These are phyloP conservation scores for Chalaropsis ovoidea DNA, from an alignment of 2,329 filamentous ascomycete species.

Conservation along the genomic window DNA sequence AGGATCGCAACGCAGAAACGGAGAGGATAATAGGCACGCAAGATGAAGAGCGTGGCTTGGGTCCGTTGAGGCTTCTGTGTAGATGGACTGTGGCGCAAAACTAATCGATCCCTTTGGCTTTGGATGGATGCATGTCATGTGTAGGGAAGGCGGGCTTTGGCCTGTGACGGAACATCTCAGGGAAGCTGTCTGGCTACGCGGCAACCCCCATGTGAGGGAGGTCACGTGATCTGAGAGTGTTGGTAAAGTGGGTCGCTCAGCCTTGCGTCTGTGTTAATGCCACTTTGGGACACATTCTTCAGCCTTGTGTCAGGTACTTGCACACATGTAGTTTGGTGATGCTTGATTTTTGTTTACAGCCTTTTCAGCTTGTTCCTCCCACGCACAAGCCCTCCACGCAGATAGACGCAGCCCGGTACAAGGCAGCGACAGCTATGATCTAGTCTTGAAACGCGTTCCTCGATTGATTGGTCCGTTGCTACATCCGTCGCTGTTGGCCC, in stretches of 20 bases:
- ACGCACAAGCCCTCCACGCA: background rate
- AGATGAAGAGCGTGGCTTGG: background rate
- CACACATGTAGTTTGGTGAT: background rate
- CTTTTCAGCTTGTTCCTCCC: background rate
- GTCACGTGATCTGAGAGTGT: background rate
- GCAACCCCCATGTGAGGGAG: background rate
- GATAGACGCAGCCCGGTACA: background rate
- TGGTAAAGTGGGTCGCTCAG: background rate
- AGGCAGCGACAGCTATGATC: background rate
- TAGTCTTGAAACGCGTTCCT: background rate
- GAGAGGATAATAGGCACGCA: background rate
- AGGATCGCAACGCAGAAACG: background rate
- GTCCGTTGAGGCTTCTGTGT: background rate
- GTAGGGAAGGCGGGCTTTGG: background rate
- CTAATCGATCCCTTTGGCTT: background rate
- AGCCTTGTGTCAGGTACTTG: background rate
- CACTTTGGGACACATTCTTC: background rate
- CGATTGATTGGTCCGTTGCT: background rate
- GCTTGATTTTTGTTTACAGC: background rate
- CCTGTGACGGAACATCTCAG: conserved; percentile 1
- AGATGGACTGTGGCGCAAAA: background rate
- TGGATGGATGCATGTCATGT: background rate
- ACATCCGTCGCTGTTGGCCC: background rate
- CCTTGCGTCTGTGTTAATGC: background rate
- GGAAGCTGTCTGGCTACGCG: background rate